Conservation (phyloP, 2,329 filamentous ascomycete species). For the Pseudogymnoascus sp. region DNA sequence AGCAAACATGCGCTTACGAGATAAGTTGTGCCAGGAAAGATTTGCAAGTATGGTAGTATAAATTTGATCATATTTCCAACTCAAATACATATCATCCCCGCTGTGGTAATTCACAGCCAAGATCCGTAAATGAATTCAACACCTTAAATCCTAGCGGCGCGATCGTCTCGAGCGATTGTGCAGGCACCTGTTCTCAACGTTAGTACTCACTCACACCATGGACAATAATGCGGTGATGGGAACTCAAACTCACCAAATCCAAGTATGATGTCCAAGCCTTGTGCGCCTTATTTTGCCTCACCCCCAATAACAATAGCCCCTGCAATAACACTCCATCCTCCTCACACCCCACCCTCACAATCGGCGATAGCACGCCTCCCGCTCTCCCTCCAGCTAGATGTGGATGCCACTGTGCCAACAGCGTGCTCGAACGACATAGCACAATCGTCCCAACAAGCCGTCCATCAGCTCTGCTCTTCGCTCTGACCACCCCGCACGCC, state of each 20-base stretch:
- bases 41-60: not conserved
- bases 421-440: constrained; percentile 54
- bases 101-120: not conserved
- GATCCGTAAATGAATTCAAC: constrained; percentile 1
- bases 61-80: not conserved
- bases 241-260: constrained; percentile 8
- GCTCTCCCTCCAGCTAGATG: constrained; percentile 37
- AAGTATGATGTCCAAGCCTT: constrained; percentile 46
- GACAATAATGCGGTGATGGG: not conserved
- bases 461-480: constrained; percentile 54
- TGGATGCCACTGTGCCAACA: constrained; percentile 39
- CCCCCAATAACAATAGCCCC: constrained; percentile 56
- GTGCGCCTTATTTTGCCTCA: constrained; percentile 58
- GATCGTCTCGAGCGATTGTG: not conserved
- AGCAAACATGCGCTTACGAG: not conserved
- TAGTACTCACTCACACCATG: not conserved
- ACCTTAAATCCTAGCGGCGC: constrained; percentile 5
- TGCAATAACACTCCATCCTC: constrained; percentile 58
- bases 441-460: constrained; percentile 57
- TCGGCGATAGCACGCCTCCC: constrained; percentile 58
- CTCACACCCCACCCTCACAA: constrained; percentile 55
- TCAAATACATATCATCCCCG: not conserved
- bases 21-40: not conserved
- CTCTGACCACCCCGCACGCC: constrained; percentile 58
- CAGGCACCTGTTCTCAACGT: not conserved